phyloP scores from a whole-genome alignment of 192 early-diverging fungal species.

The Phlyctochytrium planicorne region DNA sequence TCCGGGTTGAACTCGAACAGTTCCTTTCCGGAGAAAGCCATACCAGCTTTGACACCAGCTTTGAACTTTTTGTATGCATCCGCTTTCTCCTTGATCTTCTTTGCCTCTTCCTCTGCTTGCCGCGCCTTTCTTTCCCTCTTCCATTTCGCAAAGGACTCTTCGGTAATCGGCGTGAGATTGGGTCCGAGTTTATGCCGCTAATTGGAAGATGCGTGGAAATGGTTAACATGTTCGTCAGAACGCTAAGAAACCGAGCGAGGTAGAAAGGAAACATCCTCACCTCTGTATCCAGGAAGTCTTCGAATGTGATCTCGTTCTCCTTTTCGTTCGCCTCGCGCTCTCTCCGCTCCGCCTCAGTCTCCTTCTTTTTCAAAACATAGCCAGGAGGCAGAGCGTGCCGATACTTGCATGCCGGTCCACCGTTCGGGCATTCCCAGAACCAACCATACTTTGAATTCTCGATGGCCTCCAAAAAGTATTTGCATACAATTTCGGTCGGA shows the following conservation, averaged over 20 bases:
- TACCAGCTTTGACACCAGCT: conserved; percentile 85
- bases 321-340: conserved; percentile 65
- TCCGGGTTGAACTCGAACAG: conserved; percentile 98
- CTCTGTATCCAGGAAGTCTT: conserved; percentile 97
- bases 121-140: conserved; percentile 80
- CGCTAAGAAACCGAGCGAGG: conserved; percentile 2
- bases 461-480: conserved; percentile 95
- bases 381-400: conserved; percentile 95
- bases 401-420: conserved; percentile 90
- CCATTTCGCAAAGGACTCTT: conserved; percentile 90
- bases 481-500: conserved; percentile 98
- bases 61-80: conserved; percentile 78
- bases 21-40: conserved; percentile 89
- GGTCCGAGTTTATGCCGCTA: conserved; percentile 92
- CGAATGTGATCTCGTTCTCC: conserved; percentile 84
- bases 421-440: conserved; percentile 99
- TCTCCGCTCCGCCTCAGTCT: conserved; percentile 70
- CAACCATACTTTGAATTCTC: conserved; percentile 94
- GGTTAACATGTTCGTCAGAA: conserved; percentile 8
- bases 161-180: conserved; percentile 92
- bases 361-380: conserved; percentile 91
- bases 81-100: conserved; percentile 59
- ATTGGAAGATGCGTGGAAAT: conserved; percentile 7
- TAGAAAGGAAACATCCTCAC: conserved; percentile 34
- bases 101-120: conserved; percentile 64